A percentile compares a stretch with the other conserved stretches of the same genome.
Conservation (phyloP, 352 stramenopile genomes). For the Albugo laibachii region DNA sequence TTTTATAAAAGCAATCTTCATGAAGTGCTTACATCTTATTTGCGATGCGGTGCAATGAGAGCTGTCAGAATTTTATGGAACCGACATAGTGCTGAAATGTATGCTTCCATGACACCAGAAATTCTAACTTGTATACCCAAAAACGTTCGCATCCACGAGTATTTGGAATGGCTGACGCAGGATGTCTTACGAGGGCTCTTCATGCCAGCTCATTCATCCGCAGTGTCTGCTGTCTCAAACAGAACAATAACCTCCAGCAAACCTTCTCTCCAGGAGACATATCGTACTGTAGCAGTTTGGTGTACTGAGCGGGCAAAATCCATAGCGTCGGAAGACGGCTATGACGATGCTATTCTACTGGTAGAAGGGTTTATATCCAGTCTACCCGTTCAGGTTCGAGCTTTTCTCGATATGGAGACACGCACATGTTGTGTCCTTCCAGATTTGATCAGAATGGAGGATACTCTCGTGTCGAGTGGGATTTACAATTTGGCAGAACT, state of each 20-base stretch:
- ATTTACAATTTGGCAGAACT: conserved; percentile 4
- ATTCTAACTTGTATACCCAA: conserved; percentile 17
- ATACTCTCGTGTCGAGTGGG: conserved; percentile 12
- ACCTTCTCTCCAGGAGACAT: not conserved
- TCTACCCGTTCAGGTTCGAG: no score
- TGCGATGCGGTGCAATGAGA: conserved; percentile 29
- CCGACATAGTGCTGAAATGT: conserved; percentile 18
- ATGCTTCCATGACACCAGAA: conserved; percentile 14
- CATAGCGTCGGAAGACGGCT: no score
- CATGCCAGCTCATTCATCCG: conserved; percentile 7
- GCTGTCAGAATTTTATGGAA: conserved; percentile 29
- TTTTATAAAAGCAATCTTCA: conserved; percentile 18
- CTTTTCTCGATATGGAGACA: no score
- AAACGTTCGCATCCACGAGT: conserved; percentile 21
- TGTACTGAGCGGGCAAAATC: no score
- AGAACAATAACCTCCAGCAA: conserved; percentile 1
- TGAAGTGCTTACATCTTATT: conserved; percentile 20
- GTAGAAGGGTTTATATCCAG: no score
- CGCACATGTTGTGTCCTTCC: no score
- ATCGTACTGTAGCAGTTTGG: no score
- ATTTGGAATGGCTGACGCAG: conserved; percentile 25
- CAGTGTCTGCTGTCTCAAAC: not conserved
- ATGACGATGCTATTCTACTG: conserved; percentile 2
- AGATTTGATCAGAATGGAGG: not conserved
- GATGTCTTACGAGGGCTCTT: conserved; percentile 31